A percentile compares a stretch with the other conserved stretches of the same genome.
Conservation (phyloP, 2,329 filamentous ascomycete species). For the Nannizzia gypsea region DNA sequence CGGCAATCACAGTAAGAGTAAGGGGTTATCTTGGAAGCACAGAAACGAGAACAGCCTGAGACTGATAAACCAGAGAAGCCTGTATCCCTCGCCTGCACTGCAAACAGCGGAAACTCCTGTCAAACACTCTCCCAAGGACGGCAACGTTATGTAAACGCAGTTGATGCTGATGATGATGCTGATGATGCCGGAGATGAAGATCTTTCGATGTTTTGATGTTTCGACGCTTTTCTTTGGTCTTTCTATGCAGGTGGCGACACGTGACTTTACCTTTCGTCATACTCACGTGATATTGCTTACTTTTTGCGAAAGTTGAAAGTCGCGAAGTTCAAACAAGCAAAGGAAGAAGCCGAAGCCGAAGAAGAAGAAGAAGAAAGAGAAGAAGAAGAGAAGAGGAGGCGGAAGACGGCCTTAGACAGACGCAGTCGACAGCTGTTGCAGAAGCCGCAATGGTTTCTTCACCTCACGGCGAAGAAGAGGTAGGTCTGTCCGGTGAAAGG, state of each 20-base stretch:
- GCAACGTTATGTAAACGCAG: too few species aligned
- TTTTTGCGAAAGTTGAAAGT: background rate
- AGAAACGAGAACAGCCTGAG: too few species aligned
- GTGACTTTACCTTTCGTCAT: background rate
- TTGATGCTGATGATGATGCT: too few species aligned
- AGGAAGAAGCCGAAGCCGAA: background rate
- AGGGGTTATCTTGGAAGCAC: too few species aligned
- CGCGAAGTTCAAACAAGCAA: background rate
- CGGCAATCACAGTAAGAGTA: background rate
- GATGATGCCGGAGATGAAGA: background rate
- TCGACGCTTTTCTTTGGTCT: background rate
- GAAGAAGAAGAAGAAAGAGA: background rate
- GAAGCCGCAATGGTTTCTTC: conserved; percentile 34
- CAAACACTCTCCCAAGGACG: too few species aligned
- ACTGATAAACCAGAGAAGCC: too few species aligned
- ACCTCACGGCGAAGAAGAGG: conserved; percentile 32
- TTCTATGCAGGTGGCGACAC: background rate
- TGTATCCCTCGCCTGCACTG: too few species aligned
- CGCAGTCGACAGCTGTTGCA: conserved; percentile 18
- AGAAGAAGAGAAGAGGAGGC: background rate
- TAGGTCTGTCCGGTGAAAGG: conserved; percentile 19
- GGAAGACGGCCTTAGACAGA: background rate
- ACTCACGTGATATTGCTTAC: background rate
- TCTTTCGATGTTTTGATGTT: background rate
- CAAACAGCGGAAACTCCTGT: too few species aligned